Evolutionary conservation across 2,329 filamentous ascomycete genomes (phyloP).

Genomic region (Waltergamsia citrina): DNA sequence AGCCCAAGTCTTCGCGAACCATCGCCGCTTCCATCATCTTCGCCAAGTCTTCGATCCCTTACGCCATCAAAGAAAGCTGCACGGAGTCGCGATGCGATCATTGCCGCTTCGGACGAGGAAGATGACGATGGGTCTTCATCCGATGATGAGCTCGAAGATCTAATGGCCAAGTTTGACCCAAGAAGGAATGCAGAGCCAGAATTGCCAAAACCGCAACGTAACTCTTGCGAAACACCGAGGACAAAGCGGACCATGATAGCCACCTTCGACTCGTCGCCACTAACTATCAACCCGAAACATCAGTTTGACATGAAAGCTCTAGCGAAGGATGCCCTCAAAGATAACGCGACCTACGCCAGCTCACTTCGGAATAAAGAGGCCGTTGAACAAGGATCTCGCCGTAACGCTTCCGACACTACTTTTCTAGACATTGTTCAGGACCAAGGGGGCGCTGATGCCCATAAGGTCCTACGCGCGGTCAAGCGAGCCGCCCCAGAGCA

Average conservation of each 20-base stretch:
- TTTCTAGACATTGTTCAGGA: slow-evolving; percentile 21
- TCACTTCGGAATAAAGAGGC: slow-evolving; percentile 31
- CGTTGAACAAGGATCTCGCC: slow-evolving; percentile 9
- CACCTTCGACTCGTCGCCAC: slow-evolving; percentile 28
- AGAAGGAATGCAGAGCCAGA: slow-evolving; percentile 5
- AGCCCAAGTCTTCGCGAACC: not conserved
- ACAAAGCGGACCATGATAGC: slow-evolving; percentile 33
- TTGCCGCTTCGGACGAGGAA: slow-evolving; percentile 7
- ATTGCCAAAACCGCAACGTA: slow-evolving; percentile 5
- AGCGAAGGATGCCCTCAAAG: slow-evolving; percentile 46
- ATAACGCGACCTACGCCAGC: slow-evolving; percentile 50
- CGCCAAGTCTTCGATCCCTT: not conserved
- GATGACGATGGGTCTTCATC: slow-evolving; percentile 49
- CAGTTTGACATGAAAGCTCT: slow-evolving; percentile 56
- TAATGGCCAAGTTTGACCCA: slow-evolving; percentile 25
- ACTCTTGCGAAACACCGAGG: slow-evolving; percentile 30
- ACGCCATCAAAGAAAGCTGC: not conserved
- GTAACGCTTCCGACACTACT: slow-evolving; percentile 5
- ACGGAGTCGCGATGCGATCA: not conserved
- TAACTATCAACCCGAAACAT: slow-evolving; percentile 41
- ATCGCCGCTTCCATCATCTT: slow-evolving; percentile 1
- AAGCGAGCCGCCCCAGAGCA: slow-evolving; percentile 35
- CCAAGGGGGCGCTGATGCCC: slow-evolving; percentile 31
- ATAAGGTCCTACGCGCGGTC: slow-evolving; percentile 37
- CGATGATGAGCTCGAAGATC: slow-evolving; percentile 47